Percentiles rank a stretch among this genome's conserved stretches.
Evolutionary conservation across 257 asterid species (phyloP).

Genomic region (Cinchona pubescens): DNA sequence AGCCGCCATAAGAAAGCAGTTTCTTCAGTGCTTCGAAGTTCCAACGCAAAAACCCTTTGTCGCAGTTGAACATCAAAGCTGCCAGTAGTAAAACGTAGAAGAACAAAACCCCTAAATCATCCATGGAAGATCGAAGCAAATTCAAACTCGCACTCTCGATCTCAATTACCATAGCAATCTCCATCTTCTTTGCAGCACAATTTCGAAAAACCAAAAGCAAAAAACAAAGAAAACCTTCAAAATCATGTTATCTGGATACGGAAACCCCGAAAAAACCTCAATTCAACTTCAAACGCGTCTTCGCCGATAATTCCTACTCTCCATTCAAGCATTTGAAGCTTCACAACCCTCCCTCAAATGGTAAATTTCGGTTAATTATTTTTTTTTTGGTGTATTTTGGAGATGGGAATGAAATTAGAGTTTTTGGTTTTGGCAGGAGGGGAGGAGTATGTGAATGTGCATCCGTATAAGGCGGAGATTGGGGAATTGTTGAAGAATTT

Average conservation of each 20-base stretch:
- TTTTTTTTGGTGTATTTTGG: background rate
- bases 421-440: slow-evolving; percentile 35
- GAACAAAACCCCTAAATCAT: slow-evolving; percentile 10
- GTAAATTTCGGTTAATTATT: slow-evolving; percentile 21
- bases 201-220: slow-evolving; percentile 25
- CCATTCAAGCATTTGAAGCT: slow-evolving; percentile 74
- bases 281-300: slow-evolving; percentile 56
- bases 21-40: too few species aligned
- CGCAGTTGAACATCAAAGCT: too few species aligned
- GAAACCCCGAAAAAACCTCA: slow-evolving; percentile 63
- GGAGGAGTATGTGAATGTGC: slow-evolving; percentile 51
- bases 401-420: background rate
- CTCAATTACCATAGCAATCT: slow-evolving; percentile 50
- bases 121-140: slow-evolving; percentile 33
- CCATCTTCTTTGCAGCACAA: slow-evolving; percentile 37
- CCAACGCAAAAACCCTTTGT: too few species aligned
- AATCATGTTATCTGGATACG: slow-evolving; percentile 50
- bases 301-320: slow-evolving; percentile 80
- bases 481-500: slow-evolving; percentile 50
- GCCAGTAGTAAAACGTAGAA: too few species aligned
- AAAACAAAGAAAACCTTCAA: slow-evolving; percentile 18
- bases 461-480: slow-evolving; percentile 72
- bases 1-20: too few species aligned
- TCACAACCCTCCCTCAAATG: slow-evolving; percentile 22
- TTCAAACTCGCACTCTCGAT: slow-evolving; percentile 44